A percentile compares a stretch with the other conserved stretches of the same genome.
These are phyloP conservation scores for Fomitopsis palustris DNA, from an alignment of 1,284 basidiomycete species.

Conservation along the genomic window DNA sequence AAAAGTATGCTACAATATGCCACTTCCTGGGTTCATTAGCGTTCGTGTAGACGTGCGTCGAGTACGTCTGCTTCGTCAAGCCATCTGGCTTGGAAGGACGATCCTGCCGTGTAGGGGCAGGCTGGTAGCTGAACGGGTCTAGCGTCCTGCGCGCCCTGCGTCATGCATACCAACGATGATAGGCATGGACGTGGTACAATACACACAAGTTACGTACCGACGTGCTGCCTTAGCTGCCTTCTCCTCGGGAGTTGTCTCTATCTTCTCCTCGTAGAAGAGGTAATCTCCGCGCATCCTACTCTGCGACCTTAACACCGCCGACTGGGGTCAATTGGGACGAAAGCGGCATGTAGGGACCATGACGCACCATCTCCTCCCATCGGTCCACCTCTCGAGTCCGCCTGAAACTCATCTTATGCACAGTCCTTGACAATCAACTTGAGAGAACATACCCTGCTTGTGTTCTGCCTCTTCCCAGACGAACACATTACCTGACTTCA, in stretches of 20 bases:
- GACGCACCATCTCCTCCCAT: conserved; percentile 65
- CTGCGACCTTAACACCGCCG: conserved; percentile 53
- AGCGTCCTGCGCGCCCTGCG: conserved; percentile 57
- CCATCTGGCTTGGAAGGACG: conserved; percentile 71
- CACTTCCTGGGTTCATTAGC: conserved; percentile 61
- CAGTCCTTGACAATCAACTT: conserved; percentile 2
- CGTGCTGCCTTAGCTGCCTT: conserved; percentile 70
- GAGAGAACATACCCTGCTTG: conserved; percentile 37
- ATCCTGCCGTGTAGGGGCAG: conserved; percentile 62
- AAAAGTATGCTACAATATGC: conserved; percentile 79
- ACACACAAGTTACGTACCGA: conserved; percentile 39
- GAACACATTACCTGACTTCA: conserved; percentile 70
- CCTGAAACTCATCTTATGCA: conserved; percentile 30
- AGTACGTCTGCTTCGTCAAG: conserved; percentile 77
- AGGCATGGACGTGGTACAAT: conserved; percentile 6
- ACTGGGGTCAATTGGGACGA: background rate
- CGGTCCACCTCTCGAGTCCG: conserved; percentile 73
- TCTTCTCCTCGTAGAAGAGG: conserved; percentile 76
- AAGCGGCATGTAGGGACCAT: background rate
- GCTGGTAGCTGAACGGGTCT: conserved; percentile 53
- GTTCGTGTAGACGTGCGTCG: conserved; percentile 62
- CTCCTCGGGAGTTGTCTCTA: conserved; percentile 72
- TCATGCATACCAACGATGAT: conserved; percentile 3
- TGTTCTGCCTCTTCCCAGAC: conserved; percentile 83
- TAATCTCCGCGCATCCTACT: conserved; percentile 80